Base-by-base conservation (phyloP, 2,329 filamentous ascomycete species). In the Cordyceps javanica region DNA sequence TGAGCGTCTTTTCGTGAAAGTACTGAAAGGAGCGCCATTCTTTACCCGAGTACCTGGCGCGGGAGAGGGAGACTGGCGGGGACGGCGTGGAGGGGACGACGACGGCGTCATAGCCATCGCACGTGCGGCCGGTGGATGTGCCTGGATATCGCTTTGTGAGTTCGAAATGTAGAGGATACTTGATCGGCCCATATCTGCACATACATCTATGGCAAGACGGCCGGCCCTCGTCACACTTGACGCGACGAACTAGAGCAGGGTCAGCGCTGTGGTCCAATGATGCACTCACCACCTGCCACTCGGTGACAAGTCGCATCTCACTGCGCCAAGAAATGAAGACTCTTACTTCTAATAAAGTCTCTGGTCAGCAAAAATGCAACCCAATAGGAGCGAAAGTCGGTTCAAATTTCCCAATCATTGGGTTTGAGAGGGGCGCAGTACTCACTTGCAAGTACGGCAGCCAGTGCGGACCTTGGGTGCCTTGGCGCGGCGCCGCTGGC, bases 401-500 rank as follows among this genome's bases (percentile, higher is more conserved):
- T 44, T 16, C 9, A 19, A 30, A 34, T 16, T n/a, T 34, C n/a
- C 9, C 23, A 2, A 2, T 13, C 36, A n/a, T 14, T 23, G 50
- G 11, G 7, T n/a, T 5, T 32, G 28, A 13, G 21, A 38, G 11
- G n/a, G 25, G 14, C n/a, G n/a, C 23, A 13, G 7, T 36, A 59
- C 58, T 53, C 21, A 59, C 58, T 59, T 59, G 53, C 58, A 59
- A 34, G 58, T 59, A 5, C 48, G 52, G 53, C 58, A 59, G 30
- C 58, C 58, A 6, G 46, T 59, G 39, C 58, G 52, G 23, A 59
- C 58, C 38, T 59, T 59, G 52, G 58, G 58, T n/a, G 58, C 46
- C 46, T 48, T 59, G 19, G 53, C 58, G n/a, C 58, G 58, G 25
- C 53, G 58, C 14, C 58, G 58, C 41, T 59, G 58, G 46, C 58